These are phyloP conservation scores for Phytopythium aichiense DNA, from an alignment of 352 stramenopile species.

Conservation along the genomic window DNA sequence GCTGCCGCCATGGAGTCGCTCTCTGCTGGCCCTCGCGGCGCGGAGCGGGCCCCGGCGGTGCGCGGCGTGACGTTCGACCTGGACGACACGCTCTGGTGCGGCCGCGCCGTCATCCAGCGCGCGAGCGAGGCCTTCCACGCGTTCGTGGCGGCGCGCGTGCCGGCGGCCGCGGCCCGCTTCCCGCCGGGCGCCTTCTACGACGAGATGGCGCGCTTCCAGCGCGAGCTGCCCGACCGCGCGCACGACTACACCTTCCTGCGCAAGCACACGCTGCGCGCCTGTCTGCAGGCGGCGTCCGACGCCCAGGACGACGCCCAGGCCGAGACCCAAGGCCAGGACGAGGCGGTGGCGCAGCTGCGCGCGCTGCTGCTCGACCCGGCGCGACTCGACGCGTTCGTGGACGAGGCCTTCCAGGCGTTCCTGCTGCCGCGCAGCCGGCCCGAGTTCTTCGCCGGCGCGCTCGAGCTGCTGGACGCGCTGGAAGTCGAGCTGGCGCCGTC, in stretches of 20 bases:
- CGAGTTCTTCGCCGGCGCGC: constrained; percentile 54
- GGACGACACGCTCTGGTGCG: constrained; percentile 78
- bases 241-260: constrained; percentile 73
- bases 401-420: constrained; percentile 58
- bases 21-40: too few relatives aligned
- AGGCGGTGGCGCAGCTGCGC: background rate
- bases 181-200: constrained; percentile 37
- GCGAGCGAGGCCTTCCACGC: constrained; percentile 48
- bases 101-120: constrained; percentile 39
- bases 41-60: constrained; percentile 4
- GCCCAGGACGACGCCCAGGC: background rate
- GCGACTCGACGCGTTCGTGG: constrained; percentile 31
- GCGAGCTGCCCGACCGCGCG: constrained; percentile 32
- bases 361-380: constrained; percentile 3
- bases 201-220: constrained; percentile 37
- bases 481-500: constrained; percentile 20
- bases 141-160: constrained; percentile 28
- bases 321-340: background rate
- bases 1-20: background rate
- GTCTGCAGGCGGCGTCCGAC: constrained; percentile 12
- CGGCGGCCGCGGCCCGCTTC: constrained; percentile 31
- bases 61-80: constrained; percentile 71
- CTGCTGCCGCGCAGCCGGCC: constrained; percentile 51
- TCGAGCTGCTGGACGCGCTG: constrained; percentile 39
- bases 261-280: constrained; percentile 50